Conservation (phyloP, 768 basidiomycete genomes). For the Cantharellus cinnabarinus region DNA sequence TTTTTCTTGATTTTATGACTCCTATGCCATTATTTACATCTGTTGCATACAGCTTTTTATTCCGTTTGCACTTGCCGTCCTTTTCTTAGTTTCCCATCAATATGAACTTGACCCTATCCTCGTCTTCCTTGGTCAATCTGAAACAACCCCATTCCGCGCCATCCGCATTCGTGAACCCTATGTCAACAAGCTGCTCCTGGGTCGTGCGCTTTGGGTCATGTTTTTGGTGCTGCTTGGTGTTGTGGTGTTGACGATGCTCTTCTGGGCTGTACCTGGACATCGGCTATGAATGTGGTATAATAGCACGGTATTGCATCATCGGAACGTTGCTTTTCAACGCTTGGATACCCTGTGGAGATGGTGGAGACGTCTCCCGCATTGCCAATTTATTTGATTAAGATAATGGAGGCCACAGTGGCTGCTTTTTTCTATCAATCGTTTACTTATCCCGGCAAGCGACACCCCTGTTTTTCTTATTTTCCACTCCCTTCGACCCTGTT, state of each 20-base stretch:
- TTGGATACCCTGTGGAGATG: too few species aligned
- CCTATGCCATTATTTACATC: neutral
- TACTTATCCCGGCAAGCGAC: too few species aligned
- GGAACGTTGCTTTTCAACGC: too few species aligned
- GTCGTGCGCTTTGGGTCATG: constrained; percentile 81
- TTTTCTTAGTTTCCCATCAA: constrained; percentile 86
- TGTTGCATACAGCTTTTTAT: constrained; percentile 54
- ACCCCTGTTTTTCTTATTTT: too few species aligned
- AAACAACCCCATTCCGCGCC: constrained; percentile 92
- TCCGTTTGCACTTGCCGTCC: constrained; percentile 73
- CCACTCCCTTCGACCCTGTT: too few species aligned
- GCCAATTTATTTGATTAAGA: too few species aligned
- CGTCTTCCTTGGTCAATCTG: constrained; percentile 81
- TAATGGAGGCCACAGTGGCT: too few species aligned
- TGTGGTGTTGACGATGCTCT: constrained; percentile 68
- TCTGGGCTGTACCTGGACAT: constrained; percentile 93
- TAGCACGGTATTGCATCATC: neutral
- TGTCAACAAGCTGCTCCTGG: constrained; percentile 73
- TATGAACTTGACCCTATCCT: constrained; percentile 95
- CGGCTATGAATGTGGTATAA: constrained; percentile 30
- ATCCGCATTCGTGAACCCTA: constrained; percentile 85
- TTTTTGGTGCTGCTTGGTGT: constrained; percentile 58
- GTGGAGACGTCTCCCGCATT: too few species aligned
- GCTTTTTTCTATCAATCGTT: too few species aligned
- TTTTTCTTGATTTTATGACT: neutral